Base-by-base conservation (phyloP, 2,329 filamentous ascomycete species). In the Pseudogymnoascus sp. region DNA sequence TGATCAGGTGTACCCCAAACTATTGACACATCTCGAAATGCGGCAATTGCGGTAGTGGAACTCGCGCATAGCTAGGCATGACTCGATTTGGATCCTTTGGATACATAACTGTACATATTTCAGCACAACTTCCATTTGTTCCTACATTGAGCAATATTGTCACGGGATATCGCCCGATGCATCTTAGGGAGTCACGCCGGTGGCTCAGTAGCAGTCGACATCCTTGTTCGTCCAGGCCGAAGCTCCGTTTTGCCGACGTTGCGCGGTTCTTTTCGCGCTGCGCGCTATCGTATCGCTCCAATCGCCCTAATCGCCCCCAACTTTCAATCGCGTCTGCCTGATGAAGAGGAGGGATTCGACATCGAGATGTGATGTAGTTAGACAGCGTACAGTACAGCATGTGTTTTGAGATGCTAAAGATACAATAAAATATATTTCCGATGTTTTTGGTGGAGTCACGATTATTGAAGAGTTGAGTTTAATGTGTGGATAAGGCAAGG, bases 241-340 rank as follows among this genome's bases (percentile, higher is more conserved):
- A 30, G 47, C 47, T 54, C 47, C 47, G 47, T 54, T 54, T 54
- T 54, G 47, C 47, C 47, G 47, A 54, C 47, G 47, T 32, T 54
- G 47, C 47, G 47, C 47, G 47, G 47, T 54, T 54, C 47, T 54
- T 54, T 54, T 30, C 25, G 25, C 47, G 47, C 25, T 54, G 25
- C 14, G 28, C 47, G n/a, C 47, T 54, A 32, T 54, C 47, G 47
- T 25, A 54, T 54, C 43, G 43, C 43, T 25, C 16, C 43, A 50
- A 50, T 50, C 43, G 43, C 43, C 22, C 47, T 54, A 54, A 54
- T 54, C 47, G 47, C 47, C 28, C 47, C 47, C 47, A 54, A 54
- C 22, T 14, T 12, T 18, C 28, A 18, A 4, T 54, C n/a, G 47
- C 30, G 47, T 54, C 47, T 54, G 47, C 47, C 47, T 54, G 47